A percentile compares a stretch with the other conserved stretches of the same genome.
phyloP scores from a whole-genome alignment of 2,329 filamentous ascomycete genomes.

The Paramyrothecium sp. region DNA sequence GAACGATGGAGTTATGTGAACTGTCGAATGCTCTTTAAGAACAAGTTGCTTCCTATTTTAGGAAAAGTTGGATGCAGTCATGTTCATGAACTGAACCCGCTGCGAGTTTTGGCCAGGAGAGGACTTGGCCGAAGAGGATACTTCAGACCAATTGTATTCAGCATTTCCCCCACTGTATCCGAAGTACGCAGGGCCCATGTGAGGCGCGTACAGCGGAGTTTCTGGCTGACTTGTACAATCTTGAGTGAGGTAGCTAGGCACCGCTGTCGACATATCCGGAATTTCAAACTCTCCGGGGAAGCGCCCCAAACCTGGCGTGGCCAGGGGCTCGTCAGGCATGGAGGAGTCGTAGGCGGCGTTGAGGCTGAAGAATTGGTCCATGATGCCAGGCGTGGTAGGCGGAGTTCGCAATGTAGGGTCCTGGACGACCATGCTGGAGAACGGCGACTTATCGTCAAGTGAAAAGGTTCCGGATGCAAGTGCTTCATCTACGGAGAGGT shows the following conservation, averaged over 20 bases:
- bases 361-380: conserved; percentile 38
- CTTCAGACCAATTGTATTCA: conserved; percentile 52
- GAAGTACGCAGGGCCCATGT: conserved; percentile 42
- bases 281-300: conserved; percentile 48
- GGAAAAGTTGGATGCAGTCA: conserved; percentile 27
- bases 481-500: conserved; percentile 36
- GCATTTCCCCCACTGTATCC: conserved; percentile 34
- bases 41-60: conserved; percentile 15
- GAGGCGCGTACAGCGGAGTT: conserved; percentile 44
- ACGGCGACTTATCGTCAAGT: conserved; percentile 25
- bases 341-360: conserved; percentile 37
- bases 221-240: conserved; percentile 42
- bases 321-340: conserved; percentile 45
- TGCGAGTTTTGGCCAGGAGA: conserved; percentile 29
- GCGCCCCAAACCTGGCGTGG: conserved; percentile 44
- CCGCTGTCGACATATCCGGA: conserved; percentile 32
- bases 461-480: conserved; percentile 32
- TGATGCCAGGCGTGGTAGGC: conserved; percentile 50
- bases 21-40: not conserved
- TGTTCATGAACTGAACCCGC: conserved; percentile 33
- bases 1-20: conserved; percentile 1
- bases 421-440: conserved; percentile 26
- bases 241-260: conserved; percentile 44
- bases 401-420: conserved; percentile 51
- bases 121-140: conserved; percentile 32